Percentiles rank a stretch among this genome's conserved stretches.
These are phyloP conservation scores for Buddleja alternifolia DNA, from an alignment of 257 asterid species.

Conservation along the genomic window DNA sequence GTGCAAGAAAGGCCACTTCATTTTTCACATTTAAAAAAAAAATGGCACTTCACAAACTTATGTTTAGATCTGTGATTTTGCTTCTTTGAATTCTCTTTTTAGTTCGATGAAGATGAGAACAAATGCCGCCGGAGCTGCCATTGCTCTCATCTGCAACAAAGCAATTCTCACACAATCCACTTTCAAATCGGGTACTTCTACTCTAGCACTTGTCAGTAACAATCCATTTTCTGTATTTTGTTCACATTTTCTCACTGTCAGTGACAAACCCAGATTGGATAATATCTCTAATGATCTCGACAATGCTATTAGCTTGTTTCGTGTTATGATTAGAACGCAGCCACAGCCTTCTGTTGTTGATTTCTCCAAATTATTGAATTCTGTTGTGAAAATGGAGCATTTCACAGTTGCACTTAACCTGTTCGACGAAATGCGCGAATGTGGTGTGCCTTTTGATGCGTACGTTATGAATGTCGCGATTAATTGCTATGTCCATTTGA, in stretches of 20 bases:
- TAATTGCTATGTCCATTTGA: slow-evolving; percentile 14
- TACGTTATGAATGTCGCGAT: not conserved
- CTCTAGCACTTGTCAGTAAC: not conserved
- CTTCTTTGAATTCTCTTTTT: not conserved
- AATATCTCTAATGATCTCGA: not conserved
- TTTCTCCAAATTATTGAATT: slow-evolving; percentile 1
- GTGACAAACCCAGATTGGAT: not conserved
- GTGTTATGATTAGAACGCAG: not conserved
- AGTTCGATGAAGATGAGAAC: not conserved
- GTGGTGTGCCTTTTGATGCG: not conserved
- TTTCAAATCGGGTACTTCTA: not conserved
- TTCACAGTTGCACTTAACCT: slow-evolving; percentile 9
- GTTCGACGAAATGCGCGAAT: slow-evolving; percentile 26
- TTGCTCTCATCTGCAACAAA: not conserved
- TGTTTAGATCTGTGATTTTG: not conserved
- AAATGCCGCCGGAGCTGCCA: not conserved
- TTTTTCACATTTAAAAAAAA: too few relatives aligned
- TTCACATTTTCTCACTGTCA: not conserved
- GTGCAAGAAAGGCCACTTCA: too few relatives aligned
- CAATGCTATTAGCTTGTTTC: not conserved
- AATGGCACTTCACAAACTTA: too few relatives aligned
- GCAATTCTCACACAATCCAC: not conserved
- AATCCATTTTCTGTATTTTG: not conserved
- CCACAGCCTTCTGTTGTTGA: slow-evolving; percentile 2
- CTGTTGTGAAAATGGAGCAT: slow-evolving; percentile 3